Percentiles rank a stretch among this genome's conserved stretches.
Conservation (phyloP, 768 basidiomycete species). For the Steccherinum ochraceum region DNA sequence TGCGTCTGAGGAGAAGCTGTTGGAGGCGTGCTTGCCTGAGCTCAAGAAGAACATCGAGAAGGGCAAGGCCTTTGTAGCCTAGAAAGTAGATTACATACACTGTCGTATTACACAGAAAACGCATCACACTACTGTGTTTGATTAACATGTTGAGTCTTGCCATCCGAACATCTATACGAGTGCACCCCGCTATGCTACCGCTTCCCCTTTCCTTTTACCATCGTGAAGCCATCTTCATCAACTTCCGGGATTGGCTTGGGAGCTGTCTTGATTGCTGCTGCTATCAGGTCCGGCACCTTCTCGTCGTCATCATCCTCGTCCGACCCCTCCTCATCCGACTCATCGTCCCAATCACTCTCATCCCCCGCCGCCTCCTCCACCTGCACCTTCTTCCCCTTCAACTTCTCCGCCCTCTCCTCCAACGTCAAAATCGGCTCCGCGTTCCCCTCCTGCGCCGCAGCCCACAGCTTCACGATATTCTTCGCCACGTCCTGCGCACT, state of each 20-base stretch:
- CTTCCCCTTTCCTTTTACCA: constrained; percentile 56
- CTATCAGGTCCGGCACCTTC: constrained; percentile 51
- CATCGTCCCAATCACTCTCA: constrained; percentile 39
- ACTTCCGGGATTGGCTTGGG: constrained; percentile 57
- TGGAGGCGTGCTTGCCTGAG: constrained; percentile 84
- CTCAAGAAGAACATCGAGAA: constrained; percentile 98
- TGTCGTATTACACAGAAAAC: not conserved
- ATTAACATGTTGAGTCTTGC: not conserved
- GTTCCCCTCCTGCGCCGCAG: constrained; percentile 38
- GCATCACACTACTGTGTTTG: constrained; percentile 1
- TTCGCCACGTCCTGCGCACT: constrained; percentile 68
- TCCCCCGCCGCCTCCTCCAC: constrained; percentile 38
- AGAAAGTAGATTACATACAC: constrained; percentile 9
- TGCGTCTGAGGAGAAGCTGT: constrained; percentile 76
- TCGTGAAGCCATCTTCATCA: constrained; percentile 90
- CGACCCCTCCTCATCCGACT: constrained; percentile 35
- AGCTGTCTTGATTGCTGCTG: constrained; percentile 23
- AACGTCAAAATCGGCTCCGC: constrained; percentile 48
- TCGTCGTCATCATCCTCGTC: constrained; percentile 38
- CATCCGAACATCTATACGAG: too few species aligned
- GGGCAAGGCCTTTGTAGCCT: constrained; percentile 70
- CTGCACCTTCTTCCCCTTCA: constrained; percentile 50
- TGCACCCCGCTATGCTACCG: too few species aligned
- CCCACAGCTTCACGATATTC: constrained; percentile 70
- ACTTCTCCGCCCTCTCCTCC: constrained; percentile 55